Percentiles rank a stretch among this genome's conserved stretches.
These are phyloP conservation scores for Erigeron canadensis DNA, from an alignment of 129 eudicot genomes.

Conservation along the genomic window DNA sequence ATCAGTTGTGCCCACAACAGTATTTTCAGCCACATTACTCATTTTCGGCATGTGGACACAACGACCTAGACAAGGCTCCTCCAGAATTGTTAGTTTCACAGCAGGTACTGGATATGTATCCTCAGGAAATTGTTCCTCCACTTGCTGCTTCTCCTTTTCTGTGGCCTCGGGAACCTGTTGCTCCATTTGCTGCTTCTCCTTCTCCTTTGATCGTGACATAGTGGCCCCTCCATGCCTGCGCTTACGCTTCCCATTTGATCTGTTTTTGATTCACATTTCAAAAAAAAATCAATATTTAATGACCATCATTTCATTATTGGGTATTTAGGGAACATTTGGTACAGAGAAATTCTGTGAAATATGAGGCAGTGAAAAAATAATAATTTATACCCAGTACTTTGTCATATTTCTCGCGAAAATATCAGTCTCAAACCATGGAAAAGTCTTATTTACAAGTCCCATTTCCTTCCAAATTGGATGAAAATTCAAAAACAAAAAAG, in stretches of 20 bases:
- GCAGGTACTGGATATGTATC: conserved; percentile 42
- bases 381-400: too few species aligned
- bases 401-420: too few species aligned
- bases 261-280: conserved; percentile 39
- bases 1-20: conserved; percentile 18
- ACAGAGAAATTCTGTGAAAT: background rate
- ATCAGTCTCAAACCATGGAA: too few species aligned
- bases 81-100: conserved; percentile 32
- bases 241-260: conserved; percentile 49
- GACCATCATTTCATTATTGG: background rate
- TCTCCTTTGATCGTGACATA: conserved; percentile 54
- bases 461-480: too few species aligned
- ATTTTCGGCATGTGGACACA: conserved; percentile 18
- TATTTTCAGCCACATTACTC: conserved; percentile 15
- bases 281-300: background rate
- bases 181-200: conserved; percentile 33
- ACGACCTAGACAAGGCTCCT: conserved; percentile 36
- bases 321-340: conserved; percentile 9
- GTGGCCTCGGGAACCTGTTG: background rate
- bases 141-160: too few species aligned
- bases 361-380: too few species aligned
- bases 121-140: conserved; percentile 37
- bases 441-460: too few species aligned
- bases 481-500: too few species aligned
- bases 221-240: conserved; percentile 42